Evolutionary conservation across 106 monocot genomes (phyloP).

Genomic region (Amphibolis antarctica): DNA sequence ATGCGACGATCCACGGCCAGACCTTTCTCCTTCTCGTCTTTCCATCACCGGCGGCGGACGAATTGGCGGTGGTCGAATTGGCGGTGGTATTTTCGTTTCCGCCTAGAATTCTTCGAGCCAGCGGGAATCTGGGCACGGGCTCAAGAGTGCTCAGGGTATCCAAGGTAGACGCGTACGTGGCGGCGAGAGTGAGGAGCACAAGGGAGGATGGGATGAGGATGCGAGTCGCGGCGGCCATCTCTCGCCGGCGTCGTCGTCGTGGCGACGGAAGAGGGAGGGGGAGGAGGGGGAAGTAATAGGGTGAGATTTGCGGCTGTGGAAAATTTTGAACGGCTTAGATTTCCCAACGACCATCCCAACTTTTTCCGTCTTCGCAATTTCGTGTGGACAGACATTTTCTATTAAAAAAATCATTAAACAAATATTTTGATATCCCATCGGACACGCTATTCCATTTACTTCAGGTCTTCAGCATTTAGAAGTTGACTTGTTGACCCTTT

Average conservation of each 20-base stretch:
- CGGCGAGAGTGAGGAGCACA: background rate
- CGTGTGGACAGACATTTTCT: too few species aligned
- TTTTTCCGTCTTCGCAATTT: too few species aligned
- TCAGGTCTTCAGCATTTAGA: too few species aligned
- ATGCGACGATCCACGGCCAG: conserved; percentile 21
- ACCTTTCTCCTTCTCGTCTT: background rate
- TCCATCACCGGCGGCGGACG: background rate
- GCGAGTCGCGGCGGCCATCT: background rate
- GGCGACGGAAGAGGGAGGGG: background rate
- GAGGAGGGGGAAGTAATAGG: background rate
- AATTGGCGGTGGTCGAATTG: background rate
- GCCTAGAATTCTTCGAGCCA: background rate
- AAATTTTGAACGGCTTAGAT: too few species aligned
- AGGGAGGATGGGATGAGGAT: background rate
- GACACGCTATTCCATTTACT: too few species aligned
- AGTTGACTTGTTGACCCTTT: too few species aligned
- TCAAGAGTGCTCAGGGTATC: background rate
- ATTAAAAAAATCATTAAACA: too few species aligned
- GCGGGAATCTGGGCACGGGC: background rate
- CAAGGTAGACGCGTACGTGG: background rate
- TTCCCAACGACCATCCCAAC: too few species aligned
- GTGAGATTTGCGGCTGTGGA: background rate
- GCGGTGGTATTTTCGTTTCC: background rate
- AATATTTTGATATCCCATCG: too few species aligned
- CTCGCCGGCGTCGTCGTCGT: background rate